These are phyloP conservation scores for Colletotrichum sp. DNA, from an alignment of 2,329 filamentous ascomycete genomes.

Conservation along the genomic window DNA sequence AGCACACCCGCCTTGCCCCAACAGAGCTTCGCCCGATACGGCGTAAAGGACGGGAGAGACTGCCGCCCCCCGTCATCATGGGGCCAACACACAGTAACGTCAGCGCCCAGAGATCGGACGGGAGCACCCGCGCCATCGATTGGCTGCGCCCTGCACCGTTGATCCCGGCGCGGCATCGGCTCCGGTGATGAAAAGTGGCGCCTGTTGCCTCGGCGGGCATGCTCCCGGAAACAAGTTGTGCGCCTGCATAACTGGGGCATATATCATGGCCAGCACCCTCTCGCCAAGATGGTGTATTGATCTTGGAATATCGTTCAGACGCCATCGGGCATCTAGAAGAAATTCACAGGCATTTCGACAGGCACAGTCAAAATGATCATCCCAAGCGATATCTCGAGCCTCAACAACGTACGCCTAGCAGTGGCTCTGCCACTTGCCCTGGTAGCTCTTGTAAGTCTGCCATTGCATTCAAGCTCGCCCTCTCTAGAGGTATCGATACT, in stretches of 20 bases:
- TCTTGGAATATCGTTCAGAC: neutral
- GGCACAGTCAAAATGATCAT: slow-evolving; percentile 4
- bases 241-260: neutral
- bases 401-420: neutral
- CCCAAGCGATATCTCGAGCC: neutral
- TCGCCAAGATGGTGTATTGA: neutral
- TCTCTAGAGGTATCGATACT: neutral
- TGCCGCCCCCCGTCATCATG: neutral
- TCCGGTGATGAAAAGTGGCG: neutral
- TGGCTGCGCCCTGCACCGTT: neutral
- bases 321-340: neutral
- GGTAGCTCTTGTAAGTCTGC: neutral
- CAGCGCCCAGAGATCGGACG: neutral
- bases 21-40: neutral
- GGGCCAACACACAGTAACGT: neutral
- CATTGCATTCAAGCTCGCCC: neutral
- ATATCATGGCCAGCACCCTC: neutral
- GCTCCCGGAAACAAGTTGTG: neutral
- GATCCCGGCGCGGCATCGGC: neutral
- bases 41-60: neutral
- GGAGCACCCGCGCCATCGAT: neutral
- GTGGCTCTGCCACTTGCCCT: slow-evolving; percentile 1
- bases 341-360: neutral
- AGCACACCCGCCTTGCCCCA: neutral
- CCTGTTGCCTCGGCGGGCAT: neutral